Conservation (phyloP, 1,284 basidiomycete genomes). For the Apiotrichum porosum region DNA sequence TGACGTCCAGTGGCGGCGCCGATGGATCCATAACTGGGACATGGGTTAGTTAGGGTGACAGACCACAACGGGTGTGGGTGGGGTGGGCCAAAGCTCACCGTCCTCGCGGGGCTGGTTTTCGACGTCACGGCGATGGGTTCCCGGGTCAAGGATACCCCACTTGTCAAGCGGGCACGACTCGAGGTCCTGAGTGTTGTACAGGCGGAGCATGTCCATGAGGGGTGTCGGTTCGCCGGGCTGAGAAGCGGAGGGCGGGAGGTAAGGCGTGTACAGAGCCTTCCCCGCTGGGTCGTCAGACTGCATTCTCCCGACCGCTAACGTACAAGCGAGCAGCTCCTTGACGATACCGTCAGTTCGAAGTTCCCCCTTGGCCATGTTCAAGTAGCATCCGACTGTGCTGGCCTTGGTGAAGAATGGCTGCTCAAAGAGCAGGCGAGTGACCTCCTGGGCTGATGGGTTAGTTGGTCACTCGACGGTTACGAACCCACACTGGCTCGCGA, state of each 20-base stretch:
- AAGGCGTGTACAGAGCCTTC: conserved; percentile 39
- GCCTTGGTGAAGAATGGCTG: conserved; percentile 33
- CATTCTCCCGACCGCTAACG: not conserved
- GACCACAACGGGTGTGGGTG: no score
- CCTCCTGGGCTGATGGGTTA: conserved; percentile 29
- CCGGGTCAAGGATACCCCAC: conserved; percentile 48
- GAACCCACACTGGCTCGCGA: conserved; percentile 40
- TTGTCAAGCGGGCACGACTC: conserved; percentile 38
- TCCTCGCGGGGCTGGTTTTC: conserved; percentile 27
- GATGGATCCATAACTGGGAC: conserved; percentile 24
- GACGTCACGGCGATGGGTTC: conserved; percentile 24
- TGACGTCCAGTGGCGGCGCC: conserved; percentile 33
- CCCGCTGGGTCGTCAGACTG: not conserved
- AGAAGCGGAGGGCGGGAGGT: conserved; percentile 20
- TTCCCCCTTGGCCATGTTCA: conserved; percentile 45
- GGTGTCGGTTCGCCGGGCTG: conserved; percentile 11
- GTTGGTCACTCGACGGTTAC: not conserved
- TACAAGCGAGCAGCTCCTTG: conserved; percentile 24
- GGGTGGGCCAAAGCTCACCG: conserved; percentile 25
- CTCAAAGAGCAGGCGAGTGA: conserved; percentile 25
- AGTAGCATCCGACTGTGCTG: conserved; percentile 40
- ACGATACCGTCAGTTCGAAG: conserved; percentile 41
- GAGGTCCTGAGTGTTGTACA: conserved; percentile 40
- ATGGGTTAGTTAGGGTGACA: not conserved
- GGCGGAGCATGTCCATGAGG: conserved; percentile 43